These are phyloP conservation scores for Populus hybrid DNA, from an alignment of 441 rosid genomes.

Conservation along the genomic window DNA sequence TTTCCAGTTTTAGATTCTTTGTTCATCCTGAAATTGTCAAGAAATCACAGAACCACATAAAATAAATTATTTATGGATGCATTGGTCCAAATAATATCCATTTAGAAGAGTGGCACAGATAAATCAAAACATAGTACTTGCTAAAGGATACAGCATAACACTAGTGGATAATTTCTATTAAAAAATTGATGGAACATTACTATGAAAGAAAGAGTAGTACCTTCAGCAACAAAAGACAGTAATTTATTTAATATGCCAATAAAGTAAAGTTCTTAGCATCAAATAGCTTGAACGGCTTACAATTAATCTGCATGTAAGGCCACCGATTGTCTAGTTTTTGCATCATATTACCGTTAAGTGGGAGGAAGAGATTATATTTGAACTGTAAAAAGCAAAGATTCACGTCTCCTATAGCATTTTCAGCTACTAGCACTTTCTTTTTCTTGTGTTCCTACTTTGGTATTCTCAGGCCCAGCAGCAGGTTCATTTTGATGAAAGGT, in stretches of 20 bases:
- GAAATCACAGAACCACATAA: too few species aligned
- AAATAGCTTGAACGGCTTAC: neutral
- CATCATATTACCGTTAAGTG: neutral
- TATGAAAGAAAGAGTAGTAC: too few species aligned
- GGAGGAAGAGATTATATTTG: neutral
- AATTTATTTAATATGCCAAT: neutral
- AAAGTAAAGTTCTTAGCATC: neutral
- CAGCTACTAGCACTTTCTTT: neutral
- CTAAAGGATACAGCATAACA: too few species aligned
- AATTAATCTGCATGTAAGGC: neutral
- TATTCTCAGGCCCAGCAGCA: neutral
- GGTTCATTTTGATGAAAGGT: neutral
- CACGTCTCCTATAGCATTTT: neutral
- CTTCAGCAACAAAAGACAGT: neutral
- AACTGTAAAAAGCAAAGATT: neutral
- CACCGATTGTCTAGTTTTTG: neutral
- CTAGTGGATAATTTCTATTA: too few species aligned
- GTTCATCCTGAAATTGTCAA: too few species aligned
- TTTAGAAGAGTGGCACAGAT: too few species aligned
- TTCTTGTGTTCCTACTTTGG: neutral
- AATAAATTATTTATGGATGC: too few species aligned
- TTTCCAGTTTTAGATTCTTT: neutral
- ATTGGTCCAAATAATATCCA: too few species aligned
- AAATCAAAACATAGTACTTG: too few species aligned
- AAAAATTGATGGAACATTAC: neutral